Evolutionary conservation across 495 filamentous ascomycete species (phyloP).

Genomic region (Penicillium paxilli): DNA sequence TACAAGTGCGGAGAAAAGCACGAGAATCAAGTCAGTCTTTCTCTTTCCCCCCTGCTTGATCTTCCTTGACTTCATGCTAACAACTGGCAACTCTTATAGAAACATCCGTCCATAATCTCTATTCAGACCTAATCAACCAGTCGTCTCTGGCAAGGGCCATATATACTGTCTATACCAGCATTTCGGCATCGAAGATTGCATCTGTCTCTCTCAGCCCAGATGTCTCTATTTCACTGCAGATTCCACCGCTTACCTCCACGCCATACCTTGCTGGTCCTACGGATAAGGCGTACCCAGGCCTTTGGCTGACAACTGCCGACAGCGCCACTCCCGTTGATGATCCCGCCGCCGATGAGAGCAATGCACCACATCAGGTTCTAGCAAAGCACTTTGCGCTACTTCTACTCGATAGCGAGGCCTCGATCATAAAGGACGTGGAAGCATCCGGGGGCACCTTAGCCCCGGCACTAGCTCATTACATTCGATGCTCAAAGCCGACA

Average conservation of each 20-base stretch:
- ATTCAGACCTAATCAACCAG: slow-evolving; percentile 62
- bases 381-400: slow-evolving; percentile 86
- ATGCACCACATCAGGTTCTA: slow-evolving; percentile 55
- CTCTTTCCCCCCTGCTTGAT: not conserved
- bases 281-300: slow-evolving; percentile 64
- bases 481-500: slow-evolving; percentile 78
- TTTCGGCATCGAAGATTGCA: slow-evolving; percentile 82
- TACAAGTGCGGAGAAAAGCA: slow-evolving; percentile 74
- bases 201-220: slow-evolving; percentile 59
- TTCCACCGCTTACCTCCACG: slow-evolving; percentile 76
- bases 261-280: slow-evolving; percentile 67
- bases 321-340: slow-evolving; percentile 67
- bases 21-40: slow-evolving; percentile 64
- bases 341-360: slow-evolving; percentile 53
- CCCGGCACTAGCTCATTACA: slow-evolving; percentile 75
- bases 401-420: slow-evolving; percentile 78
- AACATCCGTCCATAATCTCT: slow-evolving; percentile 40
- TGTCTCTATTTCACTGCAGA: slow-evolving; percentile 78
- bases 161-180: slow-evolving; percentile 73
- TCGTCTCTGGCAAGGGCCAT: slow-evolving; percentile 86
- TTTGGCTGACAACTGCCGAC: slow-evolving; percentile 85
- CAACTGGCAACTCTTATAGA: slow-evolving; percentile 22
- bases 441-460: slow-evolving; percentile 70
- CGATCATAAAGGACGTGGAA: slow-evolving; percentile 81
- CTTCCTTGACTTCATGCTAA: no score